Evolutionary conservation across 106 monocot genomes (phyloP), one percentile per base, ranked within the genome.

Genomic region (Triglochin maritima): DNA sequence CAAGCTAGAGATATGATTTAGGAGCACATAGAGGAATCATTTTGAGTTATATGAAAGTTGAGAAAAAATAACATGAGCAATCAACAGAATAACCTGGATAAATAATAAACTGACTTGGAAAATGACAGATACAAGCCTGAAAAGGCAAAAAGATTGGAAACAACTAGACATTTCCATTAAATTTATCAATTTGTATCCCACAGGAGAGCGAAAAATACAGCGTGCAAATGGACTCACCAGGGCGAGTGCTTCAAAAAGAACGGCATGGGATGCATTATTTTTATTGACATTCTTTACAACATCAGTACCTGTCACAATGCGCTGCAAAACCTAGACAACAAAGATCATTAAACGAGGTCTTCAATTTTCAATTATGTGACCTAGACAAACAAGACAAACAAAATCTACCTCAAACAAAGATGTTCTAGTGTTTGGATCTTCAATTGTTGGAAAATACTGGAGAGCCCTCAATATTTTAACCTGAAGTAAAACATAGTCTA

Each of bases 381-480:
- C 11, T 52, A 2, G 11, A 29, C 29, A 29, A 29, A 29, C 29
- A 29, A 29, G 29, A 29, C 29, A 29, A 29, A 29, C 29, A 70
- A 53, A 4, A 45, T 0, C 66, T 82, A 91, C 96, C 81, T 98
- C 96, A 84, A 98, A 91, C 64, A 98, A 81, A 70, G 96, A 76
- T 77, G 86, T 86, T 73, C 88, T 82, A 45, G 86, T 87, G 73
- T 79, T 86, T 56, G 96, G 96, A 72, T 98, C 96, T 74, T 98
- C 96, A 76, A 98, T 75, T 15, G 86, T 81, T 46, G 96, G 96
- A 70, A 84, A 98, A 79, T 98, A 98, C 67, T 98, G 96, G 42
- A 98, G 86, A 85, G 88, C 96, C 64, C 91, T 98, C 96, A 98
- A 91, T 77, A 88, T 88, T 72, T 98, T 98, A 65, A 96, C 96